Evolutionary conservation across 2,329 filamentous ascomycete species (phyloP).

Genomic region (Talaromyces piceae): DNA sequence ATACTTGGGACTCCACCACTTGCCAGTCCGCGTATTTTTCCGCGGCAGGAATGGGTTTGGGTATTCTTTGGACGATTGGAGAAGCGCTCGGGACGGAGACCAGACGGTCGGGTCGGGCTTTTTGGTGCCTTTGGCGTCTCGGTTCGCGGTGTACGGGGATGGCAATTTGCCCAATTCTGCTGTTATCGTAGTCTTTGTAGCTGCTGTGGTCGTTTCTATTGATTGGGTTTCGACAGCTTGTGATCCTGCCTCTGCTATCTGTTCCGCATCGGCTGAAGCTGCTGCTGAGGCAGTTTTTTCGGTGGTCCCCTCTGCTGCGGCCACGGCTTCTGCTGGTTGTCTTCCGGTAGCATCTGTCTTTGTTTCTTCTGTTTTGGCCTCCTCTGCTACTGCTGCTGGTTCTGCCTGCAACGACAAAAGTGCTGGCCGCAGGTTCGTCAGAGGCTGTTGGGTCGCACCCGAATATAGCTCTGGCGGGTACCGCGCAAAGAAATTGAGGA

Average conservation of each 20-base stretch:
- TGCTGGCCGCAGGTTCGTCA: constrained; percentile 14
- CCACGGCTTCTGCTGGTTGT: not conserved
- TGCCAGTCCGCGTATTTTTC: constrained; percentile 70
- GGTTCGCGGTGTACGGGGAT: constrained; percentile 34
- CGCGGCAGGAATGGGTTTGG: constrained; percentile 74
- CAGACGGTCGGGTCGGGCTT: constrained; percentile 25
- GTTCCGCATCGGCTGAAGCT: not conserved
- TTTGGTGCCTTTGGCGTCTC: constrained; percentile 36
- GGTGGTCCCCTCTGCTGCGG: not conserved
- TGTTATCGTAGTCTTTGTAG: constrained; percentile 29
- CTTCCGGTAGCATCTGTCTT: not conserved
- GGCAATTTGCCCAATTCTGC: constrained; percentile 17
- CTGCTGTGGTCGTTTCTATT: not conserved
- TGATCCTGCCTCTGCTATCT: not conserved
- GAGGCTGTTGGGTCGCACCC: constrained; percentile 22
- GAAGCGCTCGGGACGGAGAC: constrained; percentile 26
- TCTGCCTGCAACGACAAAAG: constrained; percentile 16
- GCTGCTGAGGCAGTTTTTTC: no score
- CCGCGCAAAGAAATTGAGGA: constrained; percentile 80
- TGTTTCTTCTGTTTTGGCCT: not conserved
- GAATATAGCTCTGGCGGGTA: constrained; percentile 64
- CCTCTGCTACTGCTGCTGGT: not conserved
- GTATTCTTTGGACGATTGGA: constrained; percentile 39
- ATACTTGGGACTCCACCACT: constrained; percentile 76
- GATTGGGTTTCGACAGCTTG: constrained; percentile 45